Percentiles rank a stretch among this genome's conserved stretches.
These are phyloP conservation scores for Psilocybe tampanensis DNA, from an alignment of 768 basidiomycete species.

Conservation along the genomic window DNA sequence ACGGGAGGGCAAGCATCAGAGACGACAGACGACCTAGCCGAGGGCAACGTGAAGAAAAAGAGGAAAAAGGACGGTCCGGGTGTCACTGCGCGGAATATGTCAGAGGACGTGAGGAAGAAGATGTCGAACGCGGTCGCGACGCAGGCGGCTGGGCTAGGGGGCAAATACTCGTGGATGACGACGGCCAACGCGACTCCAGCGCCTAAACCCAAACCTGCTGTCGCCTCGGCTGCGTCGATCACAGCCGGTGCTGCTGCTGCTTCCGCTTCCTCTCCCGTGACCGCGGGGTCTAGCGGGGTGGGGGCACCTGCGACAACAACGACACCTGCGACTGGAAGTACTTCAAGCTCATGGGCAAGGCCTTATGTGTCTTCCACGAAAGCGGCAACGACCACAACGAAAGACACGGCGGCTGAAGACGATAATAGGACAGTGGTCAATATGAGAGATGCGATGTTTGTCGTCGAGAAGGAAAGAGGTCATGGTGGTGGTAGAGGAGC, in stretches of 20 bases:
- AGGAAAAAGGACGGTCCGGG: constrained; percentile 85
- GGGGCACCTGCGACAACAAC: constrained; percentile 32
- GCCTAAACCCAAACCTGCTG: constrained; percentile 35
- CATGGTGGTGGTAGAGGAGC: constrained; percentile 83
- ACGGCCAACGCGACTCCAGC: constrained; percentile 26
- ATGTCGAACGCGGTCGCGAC: constrained; percentile 89
- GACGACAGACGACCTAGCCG: constrained; percentile 29
- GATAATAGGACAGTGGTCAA: constrained; percentile 64
- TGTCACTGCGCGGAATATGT: constrained; percentile 87
- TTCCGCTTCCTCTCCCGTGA: constrained; percentile 28
- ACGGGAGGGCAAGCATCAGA: constrained; percentile 4
- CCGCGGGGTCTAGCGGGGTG: constrained; percentile 16
- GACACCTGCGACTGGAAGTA: constrained; percentile 25
- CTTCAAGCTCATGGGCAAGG: constrained; percentile 49
- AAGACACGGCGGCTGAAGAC: constrained; percentile 48
- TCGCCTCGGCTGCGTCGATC: constrained; percentile 28
- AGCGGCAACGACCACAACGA: constrained; percentile 24
- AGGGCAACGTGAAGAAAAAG: constrained; percentile 66
- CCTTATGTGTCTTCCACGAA: constrained; percentile 66
- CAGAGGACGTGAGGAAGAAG: constrained; percentile 89
- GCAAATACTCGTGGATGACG: constrained; percentile 90
- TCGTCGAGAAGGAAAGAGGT: constrained; percentile 79
- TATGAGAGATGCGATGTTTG: constrained; percentile 83
- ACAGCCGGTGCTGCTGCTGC: constrained; percentile 27
- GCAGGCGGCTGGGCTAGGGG: constrained; percentile 83